Evolutionary conservation across 2,329 filamentous ascomycete species (phyloP).

Genomic region (Berkeleyomyces rouxiae): DNA sequence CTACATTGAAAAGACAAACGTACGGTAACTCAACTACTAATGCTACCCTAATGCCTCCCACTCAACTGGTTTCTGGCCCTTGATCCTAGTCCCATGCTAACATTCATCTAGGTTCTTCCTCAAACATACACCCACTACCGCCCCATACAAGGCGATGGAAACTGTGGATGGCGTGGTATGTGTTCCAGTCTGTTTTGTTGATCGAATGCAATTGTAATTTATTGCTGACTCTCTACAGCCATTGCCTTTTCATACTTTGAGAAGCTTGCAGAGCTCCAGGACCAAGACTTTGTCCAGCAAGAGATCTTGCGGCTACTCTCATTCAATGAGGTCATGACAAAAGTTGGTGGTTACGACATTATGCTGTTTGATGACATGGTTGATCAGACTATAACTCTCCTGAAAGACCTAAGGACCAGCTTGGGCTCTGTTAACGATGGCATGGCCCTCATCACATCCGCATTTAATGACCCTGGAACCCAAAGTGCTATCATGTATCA

Average conservation of each 20-base stretch:
- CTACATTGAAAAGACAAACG: conserved; percentile 74
- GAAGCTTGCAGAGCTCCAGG: conserved; percentile 52
- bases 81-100: not conserved
- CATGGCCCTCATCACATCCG: conserved; percentile 34
- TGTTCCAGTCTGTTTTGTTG: conserved; percentile 16
- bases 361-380: conserved; percentile 71
- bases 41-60: not conserved
- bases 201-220: not conserved
- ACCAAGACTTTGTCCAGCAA: conserved; percentile 45
- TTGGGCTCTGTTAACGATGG: conserved; percentile 25
- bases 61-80: not conserved
- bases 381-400: conserved; percentile 52
- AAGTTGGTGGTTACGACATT: conserved; percentile 52
- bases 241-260: conserved; percentile 91
- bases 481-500: conserved; percentile 76
- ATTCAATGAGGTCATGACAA: conserved; percentile 53
- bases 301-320: conserved; percentile 58
- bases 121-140: conserved; percentile 77
- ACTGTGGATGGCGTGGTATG: conserved; percentile 95
- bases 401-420: conserved; percentile 40
- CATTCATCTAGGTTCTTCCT: conserved; percentile 48
- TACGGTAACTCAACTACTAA: conserved; percentile 26
- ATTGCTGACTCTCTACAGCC: conserved; percentile 35
- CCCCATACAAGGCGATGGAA: conserved; percentile 77
- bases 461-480: conserved; percentile 55